Conservation (phyloP, 257 asterid genomes). For the Craterostigma plantagineum region DNA sequence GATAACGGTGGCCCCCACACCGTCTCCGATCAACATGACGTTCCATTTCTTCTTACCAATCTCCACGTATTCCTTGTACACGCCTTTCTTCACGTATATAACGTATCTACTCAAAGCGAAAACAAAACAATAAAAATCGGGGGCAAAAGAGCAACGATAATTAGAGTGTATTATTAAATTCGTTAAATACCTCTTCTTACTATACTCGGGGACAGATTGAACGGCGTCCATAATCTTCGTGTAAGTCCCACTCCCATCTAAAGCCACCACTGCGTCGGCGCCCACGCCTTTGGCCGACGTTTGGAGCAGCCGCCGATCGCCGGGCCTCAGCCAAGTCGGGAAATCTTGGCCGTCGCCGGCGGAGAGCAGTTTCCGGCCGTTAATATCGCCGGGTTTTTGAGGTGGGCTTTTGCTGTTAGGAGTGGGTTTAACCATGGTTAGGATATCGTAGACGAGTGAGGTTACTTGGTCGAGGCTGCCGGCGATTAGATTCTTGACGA, state of each 20-base stretch:
- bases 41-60: constrained; percentile 40
- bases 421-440: not conserved
- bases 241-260: constrained; percentile 33
- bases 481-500: not conserved
- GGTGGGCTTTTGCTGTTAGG: not conserved
- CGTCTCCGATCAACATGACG: constrained; percentile 54
- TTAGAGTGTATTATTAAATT: no score
- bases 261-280: constrained; percentile 32
- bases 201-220: constrained; percentile 20
- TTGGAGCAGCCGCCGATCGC: constrained; percentile 19
- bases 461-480: not conserved
- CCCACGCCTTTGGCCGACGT: constrained; percentile 1
- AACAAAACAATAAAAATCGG: no score
- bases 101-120: constrained; percentile 19
- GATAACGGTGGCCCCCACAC: constrained; percentile 30
- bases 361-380: constrained; percentile 11
- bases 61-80: constrained; percentile 43
- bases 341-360: not conserved
- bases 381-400: no score
- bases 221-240: constrained; percentile 29
- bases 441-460: not conserved
- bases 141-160: no score
- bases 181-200: constrained; percentile 3
- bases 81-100: constrained; percentile 36
- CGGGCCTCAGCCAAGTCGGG: constrained; percentile 24